Evolutionary conservation across 352 stramenopile species (phyloP).

Genomic region (Pythium rhizo-oryzae): DNA sequence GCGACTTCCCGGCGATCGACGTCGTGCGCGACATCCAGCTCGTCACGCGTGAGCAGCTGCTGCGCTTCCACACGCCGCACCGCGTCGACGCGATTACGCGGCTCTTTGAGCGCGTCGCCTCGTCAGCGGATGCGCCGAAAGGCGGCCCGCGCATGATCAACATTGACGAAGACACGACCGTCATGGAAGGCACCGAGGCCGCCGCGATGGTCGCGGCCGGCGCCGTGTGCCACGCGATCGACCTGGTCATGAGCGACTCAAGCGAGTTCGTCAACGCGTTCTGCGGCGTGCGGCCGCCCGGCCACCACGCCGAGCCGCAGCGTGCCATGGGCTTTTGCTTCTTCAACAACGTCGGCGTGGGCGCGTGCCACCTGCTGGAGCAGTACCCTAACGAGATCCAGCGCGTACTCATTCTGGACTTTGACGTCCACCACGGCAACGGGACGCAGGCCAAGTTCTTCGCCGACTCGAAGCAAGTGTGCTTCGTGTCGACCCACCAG

Average conservation of each 20-base stretch:
- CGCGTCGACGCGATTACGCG: constrained; percentile 36
- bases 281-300: constrained; percentile 73
- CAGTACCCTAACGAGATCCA: constrained; percentile 45
- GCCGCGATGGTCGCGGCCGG: constrained; percentile 40
- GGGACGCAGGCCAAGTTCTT: constrained; percentile 80
- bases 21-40: constrained; percentile 28
- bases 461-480: constrained; percentile 59
- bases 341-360: constrained; percentile 89
- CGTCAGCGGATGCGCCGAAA: background rate
- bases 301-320: constrained; percentile 80
- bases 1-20: constrained; percentile 33
- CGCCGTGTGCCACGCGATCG: constrained; percentile 43
- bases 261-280: constrained; percentile 39
- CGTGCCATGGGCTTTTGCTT: constrained; percentile 83
- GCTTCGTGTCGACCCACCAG: constrained; percentile 43
- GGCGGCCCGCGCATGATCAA: constrained; percentile 6
- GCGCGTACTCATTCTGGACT: constrained; percentile 82
- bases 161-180: constrained; percentile 44
- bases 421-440: constrained; percentile 93
- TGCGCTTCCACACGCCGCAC: constrained; percentile 37
- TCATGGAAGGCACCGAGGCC: constrained; percentile 34
- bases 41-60: constrained; percentile 33
- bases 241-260: constrained; percentile 38
- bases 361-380: constrained; percentile 54
- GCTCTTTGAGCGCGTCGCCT: constrained; percentile 24